phyloP scores from a whole-genome alignment of 805 yeast species.

The Isabelozyma heimii region DNA sequence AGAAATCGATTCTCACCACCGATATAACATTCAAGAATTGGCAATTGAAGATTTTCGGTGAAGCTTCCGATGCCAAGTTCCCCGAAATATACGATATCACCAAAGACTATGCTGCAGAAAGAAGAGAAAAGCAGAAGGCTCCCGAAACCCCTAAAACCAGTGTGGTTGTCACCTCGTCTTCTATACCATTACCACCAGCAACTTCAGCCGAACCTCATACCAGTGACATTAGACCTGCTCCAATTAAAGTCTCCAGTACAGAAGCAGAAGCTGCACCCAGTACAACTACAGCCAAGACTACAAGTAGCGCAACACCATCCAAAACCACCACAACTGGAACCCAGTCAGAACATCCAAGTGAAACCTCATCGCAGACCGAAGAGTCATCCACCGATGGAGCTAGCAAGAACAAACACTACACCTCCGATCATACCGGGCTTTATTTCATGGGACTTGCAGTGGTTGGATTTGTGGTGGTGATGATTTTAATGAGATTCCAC shows the following conservation, averaged over 20 bases:
- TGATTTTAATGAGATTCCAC: slow-evolving; percentile 46
- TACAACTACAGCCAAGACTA: slow-evolving; percentile 2
- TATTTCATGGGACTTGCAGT: slow-evolving; percentile 60
- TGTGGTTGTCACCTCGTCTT: background rate
- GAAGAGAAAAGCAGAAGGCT: slow-evolving; percentile 22
- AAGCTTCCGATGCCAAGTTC: slow-evolving; percentile 59
- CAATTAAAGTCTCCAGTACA: slow-evolving; percentile 2
- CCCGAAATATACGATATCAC: slow-evolving; percentile 55
- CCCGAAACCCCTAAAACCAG: slow-evolving; percentile 3
- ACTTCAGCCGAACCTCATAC: slow-evolving; percentile 8
- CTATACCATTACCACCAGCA: background rate
- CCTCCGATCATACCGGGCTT: slow-evolving; percentile 51
- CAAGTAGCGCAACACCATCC: slow-evolving; percentile 1
- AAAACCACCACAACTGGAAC: background rate
- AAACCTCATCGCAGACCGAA: background rate
- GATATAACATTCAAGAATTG: slow-evolving; percentile 53
- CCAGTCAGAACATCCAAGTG: background rate
- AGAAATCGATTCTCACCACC: slow-evolving; percentile 30
- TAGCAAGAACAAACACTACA: slow-evolving; percentile 35
- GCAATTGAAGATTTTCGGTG: slow-evolving; percentile 84
- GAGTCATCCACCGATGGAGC: slow-evolving; percentile 22
- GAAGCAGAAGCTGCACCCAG: background rate
- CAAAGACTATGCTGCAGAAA: slow-evolving; percentile 43
- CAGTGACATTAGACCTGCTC: slow-evolving; percentile 5
- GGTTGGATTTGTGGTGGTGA: slow-evolving; percentile 52